Evolutionary conservation across 73 alveolate genomes (phyloP), one percentile per base, ranked within the genome.

Genomic region (Symbiodinium natans): DNA sequence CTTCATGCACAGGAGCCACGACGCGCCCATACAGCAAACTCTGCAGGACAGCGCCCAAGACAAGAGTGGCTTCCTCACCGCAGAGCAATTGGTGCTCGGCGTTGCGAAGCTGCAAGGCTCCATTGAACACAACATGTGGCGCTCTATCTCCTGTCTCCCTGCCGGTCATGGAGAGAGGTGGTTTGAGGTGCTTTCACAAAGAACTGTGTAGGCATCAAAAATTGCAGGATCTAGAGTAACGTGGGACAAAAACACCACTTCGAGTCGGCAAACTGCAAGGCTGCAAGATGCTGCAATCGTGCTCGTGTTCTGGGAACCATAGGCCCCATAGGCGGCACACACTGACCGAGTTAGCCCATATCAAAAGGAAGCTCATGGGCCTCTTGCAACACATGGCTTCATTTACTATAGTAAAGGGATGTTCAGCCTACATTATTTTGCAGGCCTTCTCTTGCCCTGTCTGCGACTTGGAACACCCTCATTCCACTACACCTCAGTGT

Each of bases 31-130:
- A n/a, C n/a, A n/a, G n/a, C n/a, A n/a, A n/a, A 31, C 4, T 11
- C 89, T 11, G 23, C 82, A 84, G 93, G 94, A 87, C 23, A 52
- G 56, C 34, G 74, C 68, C 83, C 33, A 56, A 15, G 94, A 87
- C 68, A 46, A 82, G 11, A 23, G 71, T 8, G 94, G 94, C 41
- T 84, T 84, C 31, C 84, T 87, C 68, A 54, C 85, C 2, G 94
- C 94, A 25, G 94, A 87, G 41, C 94, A 87, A 23, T 46, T 87
- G 85, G 94, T 87, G 54, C 63, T 56, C 29, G 94, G 94, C 6
- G 94, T 87, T 15, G 94, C 94, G 13, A 54, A 46, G 42, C 75
- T 87, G 21, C 83, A 73, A 73, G 83, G 83, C 83, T 41, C 31
- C 59, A 46, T 46, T 46, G 25, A 21, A 46, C 56, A 46, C 17